phyloP scores from a whole-genome alignment of 2,329 filamentous ascomycete genomes.

The Colletotrichum ledebouriae region DNA sequence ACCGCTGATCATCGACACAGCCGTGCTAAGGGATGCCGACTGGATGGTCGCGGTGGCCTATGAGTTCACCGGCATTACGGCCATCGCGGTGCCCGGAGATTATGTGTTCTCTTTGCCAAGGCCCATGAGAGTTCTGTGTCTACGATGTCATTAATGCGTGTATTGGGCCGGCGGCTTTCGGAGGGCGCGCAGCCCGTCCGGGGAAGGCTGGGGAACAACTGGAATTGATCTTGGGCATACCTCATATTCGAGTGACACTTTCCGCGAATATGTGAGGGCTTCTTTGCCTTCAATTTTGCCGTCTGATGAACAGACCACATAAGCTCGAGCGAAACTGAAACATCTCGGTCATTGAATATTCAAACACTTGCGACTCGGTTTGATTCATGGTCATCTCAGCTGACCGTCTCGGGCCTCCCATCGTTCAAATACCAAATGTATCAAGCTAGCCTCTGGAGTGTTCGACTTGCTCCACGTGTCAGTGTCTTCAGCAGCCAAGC shows the following conservation, averaged over 20 bases:
- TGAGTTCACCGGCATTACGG: not conserved
- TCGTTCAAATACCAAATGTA: too few species aligned
- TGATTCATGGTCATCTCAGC: too few species aligned
- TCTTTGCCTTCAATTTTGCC: too few species aligned
- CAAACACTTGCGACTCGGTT: too few species aligned
- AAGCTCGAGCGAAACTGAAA: too few species aligned
- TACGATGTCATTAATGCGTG: not conserved
- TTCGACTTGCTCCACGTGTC: conserved; percentile 2
- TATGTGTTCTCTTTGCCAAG: not conserved
- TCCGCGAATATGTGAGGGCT: too few species aligned
- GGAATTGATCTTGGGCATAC: not conserved
- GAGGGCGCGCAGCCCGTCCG: conserved; percentile 24
- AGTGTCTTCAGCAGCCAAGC: conserved; percentile 10
- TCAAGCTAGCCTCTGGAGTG: too few species aligned
- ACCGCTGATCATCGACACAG: not conserved
- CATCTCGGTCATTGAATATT: too few species aligned
- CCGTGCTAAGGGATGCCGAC: not conserved
- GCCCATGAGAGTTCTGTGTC: not conserved
- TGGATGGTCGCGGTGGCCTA: not conserved
- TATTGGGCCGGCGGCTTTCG: not conserved
- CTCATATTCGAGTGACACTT: too few species aligned
- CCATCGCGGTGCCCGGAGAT: not conserved
- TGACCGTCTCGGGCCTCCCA: too few species aligned
- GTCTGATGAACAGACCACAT: too few species aligned
- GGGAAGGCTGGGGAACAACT: not conserved